Evolutionary conservation across 1,139 yeast species (phyloP), one percentile per base, ranked within the genome.

Genomic region (Pichia sp.): DNA sequence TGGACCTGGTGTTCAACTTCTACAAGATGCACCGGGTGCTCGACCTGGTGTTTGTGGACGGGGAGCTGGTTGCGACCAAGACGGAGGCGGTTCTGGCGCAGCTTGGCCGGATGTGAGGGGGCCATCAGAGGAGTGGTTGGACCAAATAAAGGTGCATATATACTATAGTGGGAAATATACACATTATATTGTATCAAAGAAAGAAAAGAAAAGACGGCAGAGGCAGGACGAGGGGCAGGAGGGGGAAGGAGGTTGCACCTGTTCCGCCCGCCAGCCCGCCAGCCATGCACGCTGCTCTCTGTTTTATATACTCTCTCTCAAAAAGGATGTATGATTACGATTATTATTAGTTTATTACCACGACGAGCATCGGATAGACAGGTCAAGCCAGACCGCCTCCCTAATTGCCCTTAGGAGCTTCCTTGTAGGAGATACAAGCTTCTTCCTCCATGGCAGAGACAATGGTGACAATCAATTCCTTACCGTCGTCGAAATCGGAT

Each of bases 381-480:
- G 16, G n/a, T 16, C 16, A 26, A 26, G 29, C 29, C 29, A 26
- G 5, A n/a, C n/a, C 41, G 16, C 5, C 38, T 40, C 59, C 54
- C 66, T 72, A 74, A 64, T 71, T 72, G 68, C 72, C 59, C 75
- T 87, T 88, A 79, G 98, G 96, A 74, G 97, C 97, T 79, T 92
- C 98, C 86, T 93, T 93, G 90, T 76, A 88, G 71, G 97, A 84
- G 74, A 92, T 86, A 70, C 96, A 95, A 73, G 97, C 97, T 82
- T 93, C 99, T 84, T 93, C 99, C 76, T 90, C 95, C 99, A 93
- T 93, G 70, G 99, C 96, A 67, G 96, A 76, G 77, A 93, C 87
- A 79, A 93, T 87, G 72, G 99, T 90, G 71, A 93, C 96, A 72
- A 87, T 78, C 75, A 93, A 85, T 74, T 93, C 99, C 85, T 92